A percentile compares a stretch with the other conserved stretches of the same genome.
Evolutionary conservation across 345 rosid species (phyloP).

Genomic region (Aquilaria yunnanensis): DNA sequence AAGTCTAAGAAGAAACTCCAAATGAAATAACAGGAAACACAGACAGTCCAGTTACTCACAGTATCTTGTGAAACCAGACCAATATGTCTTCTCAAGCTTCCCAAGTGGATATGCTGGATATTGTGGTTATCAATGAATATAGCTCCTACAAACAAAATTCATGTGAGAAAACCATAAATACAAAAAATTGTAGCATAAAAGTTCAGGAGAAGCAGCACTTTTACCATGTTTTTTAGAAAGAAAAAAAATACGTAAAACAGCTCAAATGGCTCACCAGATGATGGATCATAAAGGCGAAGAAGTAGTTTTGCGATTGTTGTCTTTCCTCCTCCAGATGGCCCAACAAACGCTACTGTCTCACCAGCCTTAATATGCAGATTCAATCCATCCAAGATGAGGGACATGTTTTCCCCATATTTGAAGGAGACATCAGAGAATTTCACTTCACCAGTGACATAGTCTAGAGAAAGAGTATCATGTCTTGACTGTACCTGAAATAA

Average conservation of each 20-base stretch:
- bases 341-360: constrained; percentile 85
- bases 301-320: constrained; percentile 90
- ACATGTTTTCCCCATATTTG: constrained; percentile 47
- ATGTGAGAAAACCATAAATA: background rate
- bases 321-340: constrained; percentile 99
- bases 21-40: background rate
- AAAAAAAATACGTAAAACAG: background rate
- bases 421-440: constrained; percentile 64
- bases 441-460: constrained; percentile 63
- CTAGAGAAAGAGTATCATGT: constrained; percentile 50
- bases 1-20: too few relatives aligned
- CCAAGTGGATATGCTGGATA: constrained; percentile 48
- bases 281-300: constrained; percentile 85
- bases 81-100: constrained; percentile 74
- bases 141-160: constrained; percentile 38
- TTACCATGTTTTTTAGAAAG: background rate
- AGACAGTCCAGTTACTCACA: constrained; percentile 36
- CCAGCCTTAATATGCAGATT: constrained; percentile 86
- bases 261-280: constrained; percentile 43
- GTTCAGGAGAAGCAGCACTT: background rate
- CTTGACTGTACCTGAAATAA: constrained; percentile 56
- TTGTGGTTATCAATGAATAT: constrained; percentile 61
- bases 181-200: constrained; percentile 5
- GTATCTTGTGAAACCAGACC: constrained; percentile 95
- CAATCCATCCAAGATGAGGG: constrained; percentile 54